Base-by-base conservation (phyloP, 2,329 filamentous ascomycete species). In the Fusarium veterinarium region DNA sequence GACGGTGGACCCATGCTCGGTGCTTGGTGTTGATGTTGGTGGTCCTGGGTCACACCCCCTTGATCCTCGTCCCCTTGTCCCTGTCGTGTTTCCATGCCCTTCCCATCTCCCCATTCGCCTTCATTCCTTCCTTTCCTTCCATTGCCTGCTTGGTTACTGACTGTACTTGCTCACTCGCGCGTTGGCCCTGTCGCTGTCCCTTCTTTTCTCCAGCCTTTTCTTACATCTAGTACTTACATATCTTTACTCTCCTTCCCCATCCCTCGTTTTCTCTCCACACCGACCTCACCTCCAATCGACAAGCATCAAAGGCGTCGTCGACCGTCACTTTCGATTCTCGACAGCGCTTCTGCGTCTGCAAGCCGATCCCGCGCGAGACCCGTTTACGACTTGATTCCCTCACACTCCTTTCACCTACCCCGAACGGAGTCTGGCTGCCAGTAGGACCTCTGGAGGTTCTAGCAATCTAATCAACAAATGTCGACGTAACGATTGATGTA, bases 21-120 rank as follows among this genome's bases (percentile, higher is more conserved):
- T 48, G 53, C 40, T 53, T 55, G 52, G 37, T 44, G 37, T 44
- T 37, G 40, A 33, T 57, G 30, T 28, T 46, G 55, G 33, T 53
- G 49, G 49, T 40, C 23, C 40, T 62, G 65, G 60, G 71, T 70
- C 64, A 69, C 70, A 67, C 72, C 66, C 59, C 71, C 69, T 71
- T 61, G 61, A 72, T 58, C 64, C 66, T 64, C 69, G 68, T 71
- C 60, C 72, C 75, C 75, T 75, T 75, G 76, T 77, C 75, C 76
- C 75, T 80, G 77, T 80, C 76, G 77, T 80, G 79, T 79, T 79
- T 80, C 79, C 77, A 76, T 77, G 56, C 75, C 71, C 71, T 69
- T 75, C 69, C 73, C 71, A 75, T 77, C 75, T 77, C 76, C 76
- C 72, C 76, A 78, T 77, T 77, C 72, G 74, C 72, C 67, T 76